Base-by-base conservation (phyloP, 2,329 filamentous ascomycete genomes). In the Coniella lustricola region DNA sequence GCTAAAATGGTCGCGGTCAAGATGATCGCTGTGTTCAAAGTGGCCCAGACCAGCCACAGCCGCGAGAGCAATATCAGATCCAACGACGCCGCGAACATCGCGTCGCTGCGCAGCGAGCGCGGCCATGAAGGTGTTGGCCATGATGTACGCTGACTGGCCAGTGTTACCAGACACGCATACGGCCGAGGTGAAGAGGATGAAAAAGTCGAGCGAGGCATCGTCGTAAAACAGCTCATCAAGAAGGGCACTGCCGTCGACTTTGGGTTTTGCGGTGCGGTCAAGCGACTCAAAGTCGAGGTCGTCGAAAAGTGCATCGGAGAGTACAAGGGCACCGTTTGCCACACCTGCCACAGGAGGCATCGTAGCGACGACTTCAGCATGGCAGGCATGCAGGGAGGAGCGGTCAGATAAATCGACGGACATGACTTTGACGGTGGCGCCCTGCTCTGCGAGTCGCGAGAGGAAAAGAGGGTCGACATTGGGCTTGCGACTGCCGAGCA, bases 31-130 rank as follows among this genome's bases (percentile, higher is more conserved):
- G 53, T 34, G 40, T 10, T 29, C 25, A 12, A 73, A 58, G 49
- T 70, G 72, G 0, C 74, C 75, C 0, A 67, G 51, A 7, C 69
- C 74, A 0, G 65, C 46, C 1, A 77, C 55, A 4, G 56, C 46
- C 1, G 67, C 65, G 7, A 73, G 62, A 39, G 67, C 53, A 18
- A 74, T 59, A 1, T 61, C 59, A 1, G 65, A 67, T 0, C 53
- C 71, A 10, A 64, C 59, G 0, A 70, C 49, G 0, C 71, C 71
- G 1, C 66, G 60, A 4, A 29, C 10, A 1, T 50, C 52, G 0
- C 65, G 52, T 3, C 74, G 58, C 12, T 69, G 59, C 0, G 53
- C 43, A 0, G 44, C 64, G 1, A 75, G 54, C 3, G 50, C 52
- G 2, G 54, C 50, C 60, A 73, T 65, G 55, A 63, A 75, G 13